These are phyloP conservation scores for Hyaloscypha hepaticicola DNA, from an alignment of 495 filamentous ascomycete genomes.

Conservation along the genomic window DNA sequence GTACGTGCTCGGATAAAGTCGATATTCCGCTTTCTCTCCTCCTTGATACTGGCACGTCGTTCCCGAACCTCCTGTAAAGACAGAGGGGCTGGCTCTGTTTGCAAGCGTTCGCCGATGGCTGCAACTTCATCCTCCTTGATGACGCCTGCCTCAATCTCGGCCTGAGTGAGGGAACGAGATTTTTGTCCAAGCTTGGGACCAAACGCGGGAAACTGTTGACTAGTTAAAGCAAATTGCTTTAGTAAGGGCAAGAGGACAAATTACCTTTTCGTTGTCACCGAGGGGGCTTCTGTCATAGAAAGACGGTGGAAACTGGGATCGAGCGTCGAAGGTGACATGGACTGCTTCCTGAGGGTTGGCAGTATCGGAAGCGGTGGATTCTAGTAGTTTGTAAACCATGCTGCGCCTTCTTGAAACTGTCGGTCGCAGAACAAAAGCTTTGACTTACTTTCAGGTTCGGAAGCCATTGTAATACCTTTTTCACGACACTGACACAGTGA, in stretches of 20 bases:
- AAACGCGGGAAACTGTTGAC: background rate
- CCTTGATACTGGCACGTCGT: conserved; percentile 14
- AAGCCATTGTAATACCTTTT: too few species aligned
- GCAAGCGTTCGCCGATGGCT: background rate
- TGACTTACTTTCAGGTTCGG: too few species aligned
- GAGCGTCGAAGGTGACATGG: background rate
- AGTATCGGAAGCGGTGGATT: background rate
- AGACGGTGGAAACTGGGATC: background rate
- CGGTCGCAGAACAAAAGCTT: too few species aligned
- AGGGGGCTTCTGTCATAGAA: too few species aligned
- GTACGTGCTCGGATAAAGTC: conserved; percentile 20
- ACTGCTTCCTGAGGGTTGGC: background rate
- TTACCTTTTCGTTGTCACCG: background rate
- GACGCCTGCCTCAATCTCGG: background rate
- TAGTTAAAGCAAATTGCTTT: background rate
- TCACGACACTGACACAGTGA: too few species aligned
- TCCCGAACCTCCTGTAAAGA: conserved; percentile 18
- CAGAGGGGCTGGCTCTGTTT: conserved; percentile 5
- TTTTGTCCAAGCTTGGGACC: background rate
- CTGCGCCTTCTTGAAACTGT: too few species aligned
- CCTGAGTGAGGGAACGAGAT: conserved; percentile 9
- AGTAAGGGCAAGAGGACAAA: background rate
- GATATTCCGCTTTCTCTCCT: conserved; percentile 10
- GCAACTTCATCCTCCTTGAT: background rate
- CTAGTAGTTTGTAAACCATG: too few species aligned